Base-by-base conservation (phyloP, 441 rosid species). In the Adansonia madagascariensis region DNA sequence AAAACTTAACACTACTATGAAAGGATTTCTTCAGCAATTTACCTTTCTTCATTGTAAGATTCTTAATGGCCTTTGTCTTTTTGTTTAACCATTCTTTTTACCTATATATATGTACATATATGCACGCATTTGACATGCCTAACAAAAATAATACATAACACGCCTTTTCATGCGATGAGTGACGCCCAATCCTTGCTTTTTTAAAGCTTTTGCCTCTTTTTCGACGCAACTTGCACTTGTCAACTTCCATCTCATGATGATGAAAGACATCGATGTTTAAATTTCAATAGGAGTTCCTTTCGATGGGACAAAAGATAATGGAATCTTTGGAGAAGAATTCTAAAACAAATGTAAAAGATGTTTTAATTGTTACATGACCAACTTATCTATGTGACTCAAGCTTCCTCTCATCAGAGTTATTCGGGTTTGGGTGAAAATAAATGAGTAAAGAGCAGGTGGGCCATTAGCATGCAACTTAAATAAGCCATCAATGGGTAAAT, bases 321-420 rank as follows among this genome's bases (percentile, higher is more conserved):
- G 68, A 63, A n/a, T 31, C 46, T 63, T 35, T 31, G 15, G n/a
- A 63, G 17, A 63, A 24, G 17, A 20, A 12, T 11, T 61, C 12
- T 27, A 61, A 61, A 61, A 12, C 27, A 31, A 11, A 27, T 14
- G 66, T 61, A 24, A 35, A 12, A 62, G 66, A 62, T 27, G 6
- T 61, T 61, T 27, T 27, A 24, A 61, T 61, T 63, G 68, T 39
- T 35, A 17, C 18, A 15, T n/a, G 49, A 39, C 1, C 20, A n/a
- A 9, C 22, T n/a, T 9, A 57, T 20, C 62, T 57, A 57, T 62
- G 24, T 22, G 62, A 18, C 31, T 18, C 12, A 57, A 57, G 62
- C 62, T 57, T 57, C 35, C 12, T 57, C 62, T 57, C 62, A 8
- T 22, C 65, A 10, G 69, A 39, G 69, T 64, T 64, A 64, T 64